Evolutionary conservation across 225 moss, liverwort and hornwort genomes (phyloP).

Genomic region (Pleurozium schreberi): DNA sequence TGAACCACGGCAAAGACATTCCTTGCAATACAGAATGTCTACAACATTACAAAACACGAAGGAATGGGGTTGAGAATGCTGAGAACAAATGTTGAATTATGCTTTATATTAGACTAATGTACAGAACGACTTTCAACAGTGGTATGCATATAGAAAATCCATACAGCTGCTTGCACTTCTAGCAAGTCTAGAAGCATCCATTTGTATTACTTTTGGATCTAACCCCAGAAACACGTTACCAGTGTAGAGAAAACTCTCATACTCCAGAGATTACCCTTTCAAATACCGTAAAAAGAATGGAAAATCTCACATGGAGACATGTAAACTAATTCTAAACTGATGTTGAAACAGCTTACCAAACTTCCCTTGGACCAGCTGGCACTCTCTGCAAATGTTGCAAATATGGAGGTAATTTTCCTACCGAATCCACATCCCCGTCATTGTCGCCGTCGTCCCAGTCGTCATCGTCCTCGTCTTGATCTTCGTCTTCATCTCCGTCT

Average conservation of each 20-base stretch:
- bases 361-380: constrained; percentile 19
- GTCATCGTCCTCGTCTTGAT: not conserved
- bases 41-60: not conserved
- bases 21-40: not conserved
- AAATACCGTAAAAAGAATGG: not conserved
- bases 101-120: not conserved
- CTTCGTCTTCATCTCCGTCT: not conserved
- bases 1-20: not conserved
- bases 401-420: constrained; percentile 15
- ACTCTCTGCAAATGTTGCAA: constrained; percentile 15
- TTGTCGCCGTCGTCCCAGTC: not conserved
- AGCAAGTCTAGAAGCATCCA: not conserved
- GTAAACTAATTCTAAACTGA: not conserved
- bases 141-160: not conserved
- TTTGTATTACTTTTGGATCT: not conserved
- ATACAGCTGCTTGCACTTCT: not conserved
- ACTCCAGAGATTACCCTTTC: not conserved
- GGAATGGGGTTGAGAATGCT: not conserved
- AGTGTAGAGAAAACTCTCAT: not conserved
- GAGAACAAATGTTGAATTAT: not conserved
- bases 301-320: not conserved
- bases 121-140: not conserved
- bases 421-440: not conserved
- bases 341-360: constrained; percentile 32
- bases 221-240: not conserved